phyloP scores from a whole-genome alignment of 148 eudicot species.

The Persicaria maculosa region DNA sequence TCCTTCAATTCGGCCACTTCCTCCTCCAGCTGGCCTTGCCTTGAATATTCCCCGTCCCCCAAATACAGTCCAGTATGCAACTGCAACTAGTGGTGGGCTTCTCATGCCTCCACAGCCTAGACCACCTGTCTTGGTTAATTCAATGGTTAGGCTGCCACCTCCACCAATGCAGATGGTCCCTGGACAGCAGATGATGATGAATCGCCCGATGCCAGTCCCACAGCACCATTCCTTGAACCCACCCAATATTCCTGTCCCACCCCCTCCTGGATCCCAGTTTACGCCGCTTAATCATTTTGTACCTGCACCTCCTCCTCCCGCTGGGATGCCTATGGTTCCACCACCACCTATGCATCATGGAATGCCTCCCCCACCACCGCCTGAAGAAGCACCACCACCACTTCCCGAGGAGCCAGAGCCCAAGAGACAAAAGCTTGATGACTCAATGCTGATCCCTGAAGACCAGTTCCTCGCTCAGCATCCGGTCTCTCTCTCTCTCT shows the following conservation, averaged over 20 bases:
- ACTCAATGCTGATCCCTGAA: constrained; percentile 58
- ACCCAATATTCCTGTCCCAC: constrained; percentile 38
- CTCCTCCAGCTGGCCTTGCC: constrained; percentile 57
- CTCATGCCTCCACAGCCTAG: constrained; percentile 46
- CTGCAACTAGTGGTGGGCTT: constrained; percentile 31
- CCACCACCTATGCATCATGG: constrained; percentile 67
- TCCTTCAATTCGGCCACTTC: constrained; percentile 55
- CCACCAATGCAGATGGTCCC: constrained; percentile 52
- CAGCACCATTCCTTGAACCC: constrained; percentile 21
- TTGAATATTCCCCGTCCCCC: constrained; percentile 61
- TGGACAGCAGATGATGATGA: constrained; percentile 57
- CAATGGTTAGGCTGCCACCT: constrained; percentile 43
- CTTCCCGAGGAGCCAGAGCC: constrained; percentile 87
- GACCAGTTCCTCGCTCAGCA: constrained; percentile 74
- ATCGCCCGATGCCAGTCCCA: constrained; percentile 41
- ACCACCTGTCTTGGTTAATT: constrained; percentile 33
- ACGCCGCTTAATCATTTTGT: constrained; percentile 34
- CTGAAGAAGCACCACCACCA: constrained; percentile 74
- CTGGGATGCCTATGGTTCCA: constrained; percentile 53
- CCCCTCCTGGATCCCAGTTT: constrained; percentile 57
- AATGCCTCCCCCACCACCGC: constrained; percentile 62
- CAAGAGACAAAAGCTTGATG: constrained; percentile 70
- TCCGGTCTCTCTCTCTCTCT: constrained; percentile 33
- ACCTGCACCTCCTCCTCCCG: constrained; percentile 40
- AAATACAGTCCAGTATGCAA: constrained; percentile 36